Evolutionary conservation across 352 stramenopile genomes (phyloP).

Genomic region (Globisporangium heterothallicum): DNA sequence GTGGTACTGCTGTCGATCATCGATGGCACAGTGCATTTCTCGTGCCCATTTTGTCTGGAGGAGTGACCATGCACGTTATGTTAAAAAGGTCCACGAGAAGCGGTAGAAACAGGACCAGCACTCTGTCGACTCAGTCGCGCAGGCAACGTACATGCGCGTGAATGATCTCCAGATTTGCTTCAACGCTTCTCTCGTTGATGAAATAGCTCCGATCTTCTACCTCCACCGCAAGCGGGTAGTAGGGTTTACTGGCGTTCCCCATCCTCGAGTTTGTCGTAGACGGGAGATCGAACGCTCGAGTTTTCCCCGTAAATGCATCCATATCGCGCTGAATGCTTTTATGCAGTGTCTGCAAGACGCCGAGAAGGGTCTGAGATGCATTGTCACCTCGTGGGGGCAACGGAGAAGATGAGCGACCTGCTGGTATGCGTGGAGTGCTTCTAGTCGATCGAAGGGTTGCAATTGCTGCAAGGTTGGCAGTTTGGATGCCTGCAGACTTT

Average conservation of each 20-base stretch:
- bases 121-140: conserved; percentile 1
- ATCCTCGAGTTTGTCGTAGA: conserved; percentile 2
- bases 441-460: neutral
- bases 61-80: too few species aligned
- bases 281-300: conserved; percentile 20
- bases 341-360: conserved; percentile 46
- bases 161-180: conserved; percentile 18
- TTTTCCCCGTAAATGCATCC: conserved; percentile 24
- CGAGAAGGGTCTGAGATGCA: conserved; percentile 26
- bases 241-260: conserved; percentile 4
- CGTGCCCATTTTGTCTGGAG: conserved; percentile 29
- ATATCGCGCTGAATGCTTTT: conserved; percentile 33
- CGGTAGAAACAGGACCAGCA: too few species aligned
- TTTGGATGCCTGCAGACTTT: neutral
- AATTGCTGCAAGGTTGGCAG: neutral
- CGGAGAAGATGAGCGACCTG: neutral
- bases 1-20: conserved; percentile 35
- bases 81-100: too few species aligned
- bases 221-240: conserved; percentile 23
- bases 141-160: conserved; percentile 22
- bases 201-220: conserved; percentile 33
- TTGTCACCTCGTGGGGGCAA: neutral
- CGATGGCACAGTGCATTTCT: conserved; percentile 40
- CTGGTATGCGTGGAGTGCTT: neutral
- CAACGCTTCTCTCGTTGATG: conserved; percentile 17